Evolutionary conservation across 2,329 filamentous ascomycete genomes (phyloP).

Genomic region (Annulohypoxylon truncatum): DNA sequence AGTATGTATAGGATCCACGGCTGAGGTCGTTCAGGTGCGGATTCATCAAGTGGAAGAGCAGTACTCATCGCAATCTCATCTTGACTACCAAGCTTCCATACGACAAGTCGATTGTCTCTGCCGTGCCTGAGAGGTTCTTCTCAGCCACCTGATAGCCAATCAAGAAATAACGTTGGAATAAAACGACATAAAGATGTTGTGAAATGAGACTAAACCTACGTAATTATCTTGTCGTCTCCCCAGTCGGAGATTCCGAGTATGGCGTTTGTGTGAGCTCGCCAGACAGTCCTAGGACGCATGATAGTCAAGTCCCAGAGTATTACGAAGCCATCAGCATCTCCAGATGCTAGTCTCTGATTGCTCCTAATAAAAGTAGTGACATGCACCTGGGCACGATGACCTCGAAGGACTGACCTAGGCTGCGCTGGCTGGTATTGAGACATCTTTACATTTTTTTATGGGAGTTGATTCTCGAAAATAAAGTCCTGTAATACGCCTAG

Average conservation of each 20-base stretch:
- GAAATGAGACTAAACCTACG: conserved; percentile 66
- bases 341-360: conserved; percentile 84
- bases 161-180: neutral
- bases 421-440: conserved; percentile 51
- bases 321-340: conserved; percentile 90
- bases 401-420: conserved; percentile 78
- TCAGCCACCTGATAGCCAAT: conserved; percentile 26
- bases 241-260: conserved; percentile 81
- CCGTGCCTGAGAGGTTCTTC: conserved; percentile 73
- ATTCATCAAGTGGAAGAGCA: conserved; percentile 75
- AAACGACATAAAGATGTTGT: conserved; percentile 10
- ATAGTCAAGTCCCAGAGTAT: conserved; percentile 86
- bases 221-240: conserved; percentile 79
- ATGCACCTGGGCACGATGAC: conserved; percentile 85
- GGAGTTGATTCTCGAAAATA: conserved; percentile 5
- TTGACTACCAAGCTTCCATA: conserved; percentile 77
- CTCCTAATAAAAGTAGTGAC: conserved; percentile 75
- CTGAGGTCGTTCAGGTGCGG: conserved; percentile 61
- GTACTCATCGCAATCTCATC: conserved; percentile 75
- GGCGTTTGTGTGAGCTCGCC: conserved; percentile 83
- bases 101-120: conserved; percentile 84
- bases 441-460: conserved; percentile 28
- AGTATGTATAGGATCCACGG: conserved; percentile 90
- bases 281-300: conserved; percentile 84
- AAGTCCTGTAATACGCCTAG: neutral